These are phyloP conservation scores for Cyberlindnera euphorbiae DNA, from an alignment of 805 yeast genomes.

Conservation along the genomic window DNA sequence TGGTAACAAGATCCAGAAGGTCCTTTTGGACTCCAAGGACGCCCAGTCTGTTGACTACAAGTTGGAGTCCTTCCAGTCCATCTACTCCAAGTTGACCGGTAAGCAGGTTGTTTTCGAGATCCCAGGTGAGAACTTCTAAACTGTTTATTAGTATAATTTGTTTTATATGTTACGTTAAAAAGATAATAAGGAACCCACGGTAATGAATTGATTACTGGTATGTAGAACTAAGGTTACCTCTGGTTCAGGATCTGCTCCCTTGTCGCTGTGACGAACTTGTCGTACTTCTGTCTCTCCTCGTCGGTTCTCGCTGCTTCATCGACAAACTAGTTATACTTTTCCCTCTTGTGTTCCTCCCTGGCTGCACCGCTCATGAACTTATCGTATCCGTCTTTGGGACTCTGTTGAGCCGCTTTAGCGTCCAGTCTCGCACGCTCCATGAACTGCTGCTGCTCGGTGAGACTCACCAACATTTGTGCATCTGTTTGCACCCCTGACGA, in stretches of 20 bases:
- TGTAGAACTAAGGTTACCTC: background rate
- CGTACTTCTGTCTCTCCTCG: conserved; percentile 12
- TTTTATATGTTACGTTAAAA: background rate
- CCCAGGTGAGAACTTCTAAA: conserved; percentile 50
- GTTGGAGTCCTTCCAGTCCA: conserved; percentile 98
- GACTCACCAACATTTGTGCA: conserved; percentile 11
- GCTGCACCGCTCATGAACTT: conserved; percentile 22
- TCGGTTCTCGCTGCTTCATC: conserved; percentile 18
- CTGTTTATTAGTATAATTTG: conserved; percentile 1
- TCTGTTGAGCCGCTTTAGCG: too few species aligned
- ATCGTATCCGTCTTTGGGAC: conserved; percentile 13
- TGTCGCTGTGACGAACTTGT: conserved; percentile 17
- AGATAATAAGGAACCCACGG: background rate
- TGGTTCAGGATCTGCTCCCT: conserved; percentile 8
- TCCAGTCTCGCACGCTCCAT: conserved; percentile 15
- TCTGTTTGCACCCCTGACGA: conserved; percentile 4
- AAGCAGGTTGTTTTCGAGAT: conserved; percentile 99
- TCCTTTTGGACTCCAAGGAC: conserved; percentile 96
- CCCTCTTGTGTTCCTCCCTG: conserved; percentile 16
- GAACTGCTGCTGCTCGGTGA: conserved; percentile 19
- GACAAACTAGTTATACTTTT: conserved; percentile 19
- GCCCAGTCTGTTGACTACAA: conserved; percentile 95
- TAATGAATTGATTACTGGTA: background rate
- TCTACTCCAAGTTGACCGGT: conserved; percentile 98
- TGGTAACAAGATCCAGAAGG: conserved; percentile 98